phyloP scores from a whole-genome alignment of 2,329 filamentous ascomycete genomes.

The Exophiala bonariae region DNA sequence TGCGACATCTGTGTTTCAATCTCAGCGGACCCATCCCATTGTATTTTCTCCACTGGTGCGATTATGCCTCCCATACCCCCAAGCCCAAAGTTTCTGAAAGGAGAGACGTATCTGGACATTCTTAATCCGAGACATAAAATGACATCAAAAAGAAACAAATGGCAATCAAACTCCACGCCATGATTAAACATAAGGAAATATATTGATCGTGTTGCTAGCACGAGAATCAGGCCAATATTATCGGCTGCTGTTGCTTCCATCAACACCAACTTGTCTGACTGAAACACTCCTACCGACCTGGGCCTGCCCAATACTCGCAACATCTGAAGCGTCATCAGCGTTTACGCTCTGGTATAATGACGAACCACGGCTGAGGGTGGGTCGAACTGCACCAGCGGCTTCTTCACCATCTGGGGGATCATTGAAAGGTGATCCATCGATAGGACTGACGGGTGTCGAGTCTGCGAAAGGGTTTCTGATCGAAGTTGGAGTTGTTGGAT shows the following conservation, averaged over 20 bases:
- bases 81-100: too few relatives aligned
- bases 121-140: neutral
- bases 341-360: conserved; percentile 22
- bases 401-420: conserved; percentile 21
- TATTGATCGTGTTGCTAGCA: conserved; percentile 3
- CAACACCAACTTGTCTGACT: conserved; percentile 8
- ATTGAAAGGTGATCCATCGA: conserved; percentile 27
- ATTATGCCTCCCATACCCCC: too few relatives aligned
- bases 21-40: too few relatives aligned
- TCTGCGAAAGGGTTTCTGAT: conserved; percentile 25
- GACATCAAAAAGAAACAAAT: too few relatives aligned
- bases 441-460: conserved; percentile 23
- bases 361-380: conserved; percentile 22
- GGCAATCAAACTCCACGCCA: conserved; percentile 12
- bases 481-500: conserved; percentile 9
- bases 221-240: neutral
- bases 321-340: conserved; percentile 22
- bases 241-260: conserved; percentile 1
- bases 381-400: neutral
- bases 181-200: conserved; percentile 11
- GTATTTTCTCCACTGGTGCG: too few relatives aligned
- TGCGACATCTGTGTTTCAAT: too few relatives aligned
- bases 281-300: conserved; percentile 25
- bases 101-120: neutral
- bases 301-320: conserved; percentile 25